These are phyloP conservation scores for Scutellaria galericulata DNA, from an alignment of 257 asterid species.

Conservation along the genomic window DNA sequence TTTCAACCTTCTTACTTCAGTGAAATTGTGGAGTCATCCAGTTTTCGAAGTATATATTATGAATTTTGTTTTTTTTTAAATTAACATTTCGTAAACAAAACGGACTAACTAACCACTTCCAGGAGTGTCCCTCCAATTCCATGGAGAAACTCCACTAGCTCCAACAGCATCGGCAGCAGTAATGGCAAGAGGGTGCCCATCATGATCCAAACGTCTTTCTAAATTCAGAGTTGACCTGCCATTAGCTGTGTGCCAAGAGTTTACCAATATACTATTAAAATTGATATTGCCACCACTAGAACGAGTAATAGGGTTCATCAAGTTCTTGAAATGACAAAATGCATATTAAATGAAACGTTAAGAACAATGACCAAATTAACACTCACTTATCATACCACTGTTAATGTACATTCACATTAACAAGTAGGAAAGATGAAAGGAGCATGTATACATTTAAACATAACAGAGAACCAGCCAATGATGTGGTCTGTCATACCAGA, in stretches of 20 bases:
- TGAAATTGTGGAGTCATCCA: neutral
- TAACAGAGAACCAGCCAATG: too few relatives aligned
- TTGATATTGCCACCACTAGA: constrained; percentile 12
- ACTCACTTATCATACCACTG: neutral
- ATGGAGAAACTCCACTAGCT: constrained; percentile 83
- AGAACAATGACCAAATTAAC: constrained; percentile 11
- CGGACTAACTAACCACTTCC: constrained; percentile 68
- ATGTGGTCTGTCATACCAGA: too few relatives aligned
- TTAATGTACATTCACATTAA: neutral
- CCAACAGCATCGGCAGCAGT: constrained; percentile 85
- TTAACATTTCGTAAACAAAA: constrained; percentile 20
- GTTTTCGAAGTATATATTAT: neutral
- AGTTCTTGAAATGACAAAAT: neutral
- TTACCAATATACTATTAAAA: constrained; percentile 20
- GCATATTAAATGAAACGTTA: neutral
- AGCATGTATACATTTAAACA: neutral
- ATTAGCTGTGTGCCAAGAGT: constrained; percentile 57
- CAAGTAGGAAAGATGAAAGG: neutral
- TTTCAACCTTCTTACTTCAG: neutral
- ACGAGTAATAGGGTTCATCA: neutral
- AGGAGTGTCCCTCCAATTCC: constrained; percentile 95
- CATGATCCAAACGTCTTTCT: constrained; percentile 82
- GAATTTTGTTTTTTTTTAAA: neutral
- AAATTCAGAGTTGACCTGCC: constrained; percentile 71
- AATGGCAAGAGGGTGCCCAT: constrained; percentile 88